Evolutionary conservation across 1,284 basidiomycete species (phyloP).

Genomic region (Chalciporus piperatoides): DNA sequence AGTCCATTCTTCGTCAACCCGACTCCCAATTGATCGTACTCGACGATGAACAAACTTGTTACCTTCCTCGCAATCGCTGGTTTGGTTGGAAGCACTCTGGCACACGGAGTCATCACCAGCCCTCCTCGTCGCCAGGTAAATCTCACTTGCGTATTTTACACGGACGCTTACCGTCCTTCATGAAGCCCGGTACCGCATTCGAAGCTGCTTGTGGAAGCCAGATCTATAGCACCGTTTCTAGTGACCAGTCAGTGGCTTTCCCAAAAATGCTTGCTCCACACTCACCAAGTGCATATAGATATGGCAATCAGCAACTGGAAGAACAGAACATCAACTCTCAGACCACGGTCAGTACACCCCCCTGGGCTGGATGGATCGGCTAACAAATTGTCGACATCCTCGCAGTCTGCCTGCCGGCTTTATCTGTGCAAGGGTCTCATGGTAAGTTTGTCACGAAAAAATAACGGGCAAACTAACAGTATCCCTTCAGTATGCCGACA

Average conservation of each 20-base stretch:
- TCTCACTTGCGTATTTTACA: no score
- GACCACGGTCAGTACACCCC: not conserved
- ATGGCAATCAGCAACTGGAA: not conserved
- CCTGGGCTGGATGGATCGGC: not conserved
- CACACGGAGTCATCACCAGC: not conserved
- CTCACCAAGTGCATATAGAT: not conserved
- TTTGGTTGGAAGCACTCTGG: not conserved
- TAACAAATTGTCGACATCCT: not conserved
- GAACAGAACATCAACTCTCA: not conserved
- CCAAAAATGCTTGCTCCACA: not conserved
- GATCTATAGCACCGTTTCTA: slow-evolving; percentile 5
- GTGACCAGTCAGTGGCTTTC: not conserved
- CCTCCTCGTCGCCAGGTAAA: not conserved
- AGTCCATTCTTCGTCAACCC: not conserved
- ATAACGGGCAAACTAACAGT: not conserved
- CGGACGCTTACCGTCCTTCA: not conserved
- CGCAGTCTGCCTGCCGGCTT: not conserved
- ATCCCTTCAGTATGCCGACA: not conserved
- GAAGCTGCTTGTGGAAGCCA: slow-evolving; percentile 8
- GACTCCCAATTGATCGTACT: not conserved
- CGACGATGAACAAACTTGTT: not conserved
- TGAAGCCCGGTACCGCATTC: slow-evolving; percentile 4
- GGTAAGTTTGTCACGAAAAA: not conserved
- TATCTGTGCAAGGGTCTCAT: not conserved
- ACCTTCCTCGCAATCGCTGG: not conserved